Evolutionary conservation across 225 moss, liverwort and hornwort species (phyloP).

Genomic region (Bryum argenteum): DNA sequence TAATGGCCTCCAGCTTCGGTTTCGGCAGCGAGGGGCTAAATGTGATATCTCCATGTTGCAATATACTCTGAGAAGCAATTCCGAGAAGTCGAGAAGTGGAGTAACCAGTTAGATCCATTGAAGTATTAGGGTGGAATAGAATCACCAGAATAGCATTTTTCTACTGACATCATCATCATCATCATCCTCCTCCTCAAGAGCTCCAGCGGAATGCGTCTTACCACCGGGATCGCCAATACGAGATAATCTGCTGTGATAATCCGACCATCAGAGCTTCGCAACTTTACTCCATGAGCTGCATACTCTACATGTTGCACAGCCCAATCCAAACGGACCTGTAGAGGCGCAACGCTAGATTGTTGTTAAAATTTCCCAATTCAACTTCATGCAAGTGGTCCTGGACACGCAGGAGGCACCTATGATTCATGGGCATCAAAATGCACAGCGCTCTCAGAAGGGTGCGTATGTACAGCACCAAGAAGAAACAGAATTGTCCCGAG

Average conservation of each 20-base stretch:
- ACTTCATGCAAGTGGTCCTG: background rate
- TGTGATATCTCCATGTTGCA: conserved; percentile 61
- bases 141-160: background rate
- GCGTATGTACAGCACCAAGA: conserved; percentile 4
- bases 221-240: conserved; percentile 78
- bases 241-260: conserved; percentile 60
- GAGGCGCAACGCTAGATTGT: conserved; percentile 12
- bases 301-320: conserved; percentile 64
- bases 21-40: conserved; percentile 68
- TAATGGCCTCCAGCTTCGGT: conserved; percentile 60
- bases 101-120: background rate
- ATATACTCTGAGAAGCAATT: conserved; percentile 53
- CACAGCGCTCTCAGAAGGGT: background rate
- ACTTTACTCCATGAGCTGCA: conserved; percentile 41
- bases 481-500: conserved; percentile 2
- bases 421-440: background rate
- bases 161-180: conserved; percentile 7
- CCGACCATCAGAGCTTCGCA: conserved; percentile 61
- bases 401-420: conserved; percentile 3
- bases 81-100: conserved; percentile 17
- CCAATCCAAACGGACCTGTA: conserved; percentile 68
- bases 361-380: conserved; percentile 14
- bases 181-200: conserved; percentile 5
- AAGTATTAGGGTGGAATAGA: background rate
- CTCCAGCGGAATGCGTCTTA: conserved; percentile 31